These are phyloP conservation scores for Alternaria gaisen DNA, from an alignment of 2,329 filamentous ascomycete genomes.

Conservation along the genomic window DNA sequence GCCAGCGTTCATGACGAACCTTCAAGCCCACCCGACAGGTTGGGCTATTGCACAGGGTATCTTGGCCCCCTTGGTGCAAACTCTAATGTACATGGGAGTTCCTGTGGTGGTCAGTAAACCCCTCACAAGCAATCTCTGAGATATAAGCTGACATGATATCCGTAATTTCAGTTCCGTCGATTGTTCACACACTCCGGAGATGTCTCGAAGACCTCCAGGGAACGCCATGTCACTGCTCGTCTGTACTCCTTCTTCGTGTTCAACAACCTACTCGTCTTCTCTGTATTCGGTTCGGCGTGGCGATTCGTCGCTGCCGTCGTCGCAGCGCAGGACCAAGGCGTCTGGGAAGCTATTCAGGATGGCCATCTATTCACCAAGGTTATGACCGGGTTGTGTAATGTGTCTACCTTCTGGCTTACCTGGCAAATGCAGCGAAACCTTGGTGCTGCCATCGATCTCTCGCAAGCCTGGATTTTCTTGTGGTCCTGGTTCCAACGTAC, in stretches of 20 bases:
- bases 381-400: slow-evolving; percentile 78
- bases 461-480: slow-evolving; percentile 81
- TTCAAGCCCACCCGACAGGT: slow-evolving; percentile 68
- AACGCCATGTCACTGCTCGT: slow-evolving; percentile 84
- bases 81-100: slow-evolving; percentile 82
- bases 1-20: slow-evolving; percentile 74
- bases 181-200: slow-evolving; percentile 85
- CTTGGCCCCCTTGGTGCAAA: slow-evolving; percentile 83
- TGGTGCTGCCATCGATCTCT: slow-evolving; percentile 80
- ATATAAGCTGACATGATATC: slow-evolving; percentile 1
- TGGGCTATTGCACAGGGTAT: slow-evolving; percentile 96
- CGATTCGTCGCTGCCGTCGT: slow-evolving; percentile 75
- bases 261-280: slow-evolving; percentile 95
- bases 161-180: slow-evolving; percentile 71
- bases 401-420: slow-evolving; percentile 88
- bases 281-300: slow-evolving; percentile 88
- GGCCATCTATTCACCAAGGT: slow-evolving; percentile 70
- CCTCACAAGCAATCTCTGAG: not conserved
- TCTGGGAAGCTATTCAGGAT: slow-evolving; percentile 73
- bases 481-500: slow-evolving; percentile 82
- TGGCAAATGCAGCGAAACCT: slow-evolving; percentile 93
- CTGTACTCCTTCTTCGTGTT: slow-evolving; percentile 97
- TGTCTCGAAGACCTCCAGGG: slow-evolving; percentile 88
- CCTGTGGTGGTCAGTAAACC: slow-evolving; percentile 68
- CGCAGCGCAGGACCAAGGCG: slow-evolving; percentile 58